Evolutionary conservation across 2,329 filamentous ascomycete species (phyloP).

Genomic region (Hypoxylon sp.): DNA sequence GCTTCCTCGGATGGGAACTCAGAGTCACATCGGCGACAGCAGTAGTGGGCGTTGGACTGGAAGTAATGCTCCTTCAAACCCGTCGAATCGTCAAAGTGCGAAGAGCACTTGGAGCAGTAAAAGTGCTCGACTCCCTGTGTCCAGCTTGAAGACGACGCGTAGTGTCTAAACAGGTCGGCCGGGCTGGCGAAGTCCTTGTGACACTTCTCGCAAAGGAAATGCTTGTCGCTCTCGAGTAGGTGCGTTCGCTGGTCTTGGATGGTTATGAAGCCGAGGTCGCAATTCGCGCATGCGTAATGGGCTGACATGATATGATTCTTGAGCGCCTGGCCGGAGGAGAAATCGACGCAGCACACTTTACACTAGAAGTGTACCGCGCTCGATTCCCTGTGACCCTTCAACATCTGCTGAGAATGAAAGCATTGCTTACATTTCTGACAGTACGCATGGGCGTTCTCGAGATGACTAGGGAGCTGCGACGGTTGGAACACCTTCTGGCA

Average conservation of each 20-base stretch:
- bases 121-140: neutral
- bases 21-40: neutral
- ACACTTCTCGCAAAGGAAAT: slow-evolving; percentile 8
- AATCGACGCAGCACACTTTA: slow-evolving; percentile 20
- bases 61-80: slow-evolving; percentile 4
- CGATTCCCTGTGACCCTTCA: neutral
- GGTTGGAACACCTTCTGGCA: slow-evolving; percentile 8
- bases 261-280: neutral
- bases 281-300: slow-evolving; percentile 15
- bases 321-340: neutral
- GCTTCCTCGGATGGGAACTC: neutral
- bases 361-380: slow-evolving; percentile 21
- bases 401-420: neutral
- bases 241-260: neutral
- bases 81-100: neutral
- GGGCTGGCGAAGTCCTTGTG: neutral
- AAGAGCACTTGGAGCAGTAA: slow-evolving; percentile 9
- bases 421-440: slow-evolving; percentile 4
- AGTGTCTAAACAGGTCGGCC: neutral
- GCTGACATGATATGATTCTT: neutral
- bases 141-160: neutral
- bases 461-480: slow-evolving; percentile 4
- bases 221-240: neutral
- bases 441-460: neutral
- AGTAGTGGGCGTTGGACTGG: slow-evolving; percentile 4